A percentile compares a stretch with the other conserved stretches of the same genome.
Conservation (phyloP, 805 yeast species). For the Pichia cephalocereana region DNA sequence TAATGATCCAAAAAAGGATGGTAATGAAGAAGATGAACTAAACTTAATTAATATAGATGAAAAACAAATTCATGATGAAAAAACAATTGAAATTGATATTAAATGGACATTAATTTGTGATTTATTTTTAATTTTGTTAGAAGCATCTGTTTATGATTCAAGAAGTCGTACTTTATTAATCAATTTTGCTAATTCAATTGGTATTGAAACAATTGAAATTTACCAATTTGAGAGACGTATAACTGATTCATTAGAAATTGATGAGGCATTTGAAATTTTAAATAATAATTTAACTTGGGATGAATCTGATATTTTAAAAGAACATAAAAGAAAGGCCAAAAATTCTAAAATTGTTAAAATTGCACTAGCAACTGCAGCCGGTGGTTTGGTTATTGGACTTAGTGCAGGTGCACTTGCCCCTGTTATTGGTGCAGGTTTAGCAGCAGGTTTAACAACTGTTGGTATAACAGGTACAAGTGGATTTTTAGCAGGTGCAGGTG, state of each 20-base stretch:
- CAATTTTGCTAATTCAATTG: slow-evolving; percentile 54
- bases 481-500: slow-evolving; percentile 93
- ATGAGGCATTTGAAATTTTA: slow-evolving; percentile 35
- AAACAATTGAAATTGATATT: slow-evolving; percentile 53
- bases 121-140: slow-evolving; percentile 65
- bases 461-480: slow-evolving; percentile 93
- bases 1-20: slow-evolving; percentile 12
- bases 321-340: slow-evolving; percentile 57
- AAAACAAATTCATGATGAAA: slow-evolving; percentile 20
- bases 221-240: slow-evolving; percentile 85
- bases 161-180: slow-evolving; percentile 77
- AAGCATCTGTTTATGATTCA: slow-evolving; percentile 83
- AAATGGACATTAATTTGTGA: slow-evolving; percentile 95
- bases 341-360: slow-evolving; percentile 71
- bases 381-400: slow-evolving; percentile 86
- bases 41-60: slow-evolving; percentile 18
- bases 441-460: slow-evolving; percentile 91
- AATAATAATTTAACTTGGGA: slow-evolving; percentile 53
- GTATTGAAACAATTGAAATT: slow-evolving; percentile 56
- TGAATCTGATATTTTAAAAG: slow-evolving; percentile 57
- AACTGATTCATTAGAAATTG: slow-evolving; percentile 81
- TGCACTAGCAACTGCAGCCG: slow-evolving; percentile 94
- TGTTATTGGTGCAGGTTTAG: slow-evolving; percentile 95
- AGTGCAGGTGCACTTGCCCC: slow-evolving; percentile 96
- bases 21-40: slow-evolving; percentile 5